Percentiles rank a stretch among this genome's conserved stretches.
Conservation (phyloP, 1,284 basidiomycete species). For the Leucoagaricus sp. region DNA sequence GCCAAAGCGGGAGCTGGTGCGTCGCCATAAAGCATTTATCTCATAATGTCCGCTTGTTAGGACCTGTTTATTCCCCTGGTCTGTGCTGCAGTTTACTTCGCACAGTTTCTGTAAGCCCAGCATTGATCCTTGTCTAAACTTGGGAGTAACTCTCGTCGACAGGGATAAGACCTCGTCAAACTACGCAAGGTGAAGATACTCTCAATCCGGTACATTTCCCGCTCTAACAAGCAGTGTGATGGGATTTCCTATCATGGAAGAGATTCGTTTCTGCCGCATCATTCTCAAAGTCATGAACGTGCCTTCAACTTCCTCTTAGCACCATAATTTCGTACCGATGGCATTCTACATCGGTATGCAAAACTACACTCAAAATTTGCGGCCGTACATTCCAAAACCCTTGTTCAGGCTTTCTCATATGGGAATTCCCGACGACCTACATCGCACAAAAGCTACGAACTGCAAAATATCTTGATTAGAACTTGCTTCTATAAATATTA, state of each 20-base stretch:
- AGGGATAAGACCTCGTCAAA: constrained; percentile 72
- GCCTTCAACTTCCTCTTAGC: constrained; percentile 26
- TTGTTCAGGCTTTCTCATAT: constrained; percentile 53
- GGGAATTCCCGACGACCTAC: constrained; percentile 69
- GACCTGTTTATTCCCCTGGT: constrained; percentile 61
- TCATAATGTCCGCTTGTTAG: constrained; percentile 27
- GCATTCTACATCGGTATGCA: constrained; percentile 60
- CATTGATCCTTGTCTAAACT: neutral
- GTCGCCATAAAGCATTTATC: neutral
- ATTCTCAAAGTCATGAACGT: neutral
- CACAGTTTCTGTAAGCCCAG: constrained; percentile 55
- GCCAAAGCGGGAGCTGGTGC: constrained; percentile 58
- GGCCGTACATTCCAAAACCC: too few species aligned
- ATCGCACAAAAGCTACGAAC: constrained; percentile 61
- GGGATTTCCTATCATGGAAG: constrained; percentile 64
- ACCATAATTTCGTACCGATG: constrained; percentile 67
- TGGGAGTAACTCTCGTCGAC: neutral
- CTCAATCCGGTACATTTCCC: neutral
- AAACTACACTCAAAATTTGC: neutral
- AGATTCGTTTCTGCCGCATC: constrained; percentile 3
- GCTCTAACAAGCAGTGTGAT: constrained; percentile 48
- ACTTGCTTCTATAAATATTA: neutral
- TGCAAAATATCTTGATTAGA: constrained; percentile 61
- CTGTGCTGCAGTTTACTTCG: constrained; percentile 68
- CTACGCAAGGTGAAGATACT: constrained; percentile 56